Evolutionary conservation across 2,329 filamentous ascomycete species (phyloP), one percentile per base, ranked within the genome.

Genomic region (Podosphaera xanthii): DNA sequence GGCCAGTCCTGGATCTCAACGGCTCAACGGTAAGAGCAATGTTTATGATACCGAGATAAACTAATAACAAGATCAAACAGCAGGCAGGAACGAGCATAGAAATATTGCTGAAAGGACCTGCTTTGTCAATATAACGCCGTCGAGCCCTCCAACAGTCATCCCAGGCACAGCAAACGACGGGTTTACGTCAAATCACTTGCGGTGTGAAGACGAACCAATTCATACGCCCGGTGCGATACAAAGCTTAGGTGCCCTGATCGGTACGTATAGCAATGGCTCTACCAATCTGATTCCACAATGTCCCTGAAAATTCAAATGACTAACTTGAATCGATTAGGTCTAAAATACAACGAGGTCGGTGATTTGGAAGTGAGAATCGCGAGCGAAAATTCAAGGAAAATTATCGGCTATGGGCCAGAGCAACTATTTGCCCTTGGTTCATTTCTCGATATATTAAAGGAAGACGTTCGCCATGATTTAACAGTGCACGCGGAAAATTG

Each of bases 201-300:
- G 60, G n/a, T 67, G 64, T 48, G 65, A 67, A 55, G 64, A 67
- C 53, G 65, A 67, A 56, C 64, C 63, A 4, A 67, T 67, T 22
- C 64, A 63, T 38, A 66, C 60, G n/a, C 64, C 65, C 54, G 64
- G 65, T 53, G 62, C 64, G 3, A 58, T 67, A 12, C 65, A 66
- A 50, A 48, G 54, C n/a, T 62, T 63, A 40, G 65, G 63, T 8
- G 63, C 61, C 2, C 58, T 67, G 38, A 36, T 57, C 9, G 54
- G 54, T 44, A 2, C 22, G 54, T 44, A 33, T 9, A 33, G 30
- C 33, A 14, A 44, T 7, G 22, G 22, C 22, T 22, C 22, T 22
- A 22, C 22, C 22, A 22, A 22, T 22, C 22, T 9, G n/a, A 52
- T n/a, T 52, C 10, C 42, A 46, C 42, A 12, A 49, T 49, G 6